Base-by-base conservation (phyloP, 495 filamentous ascomycete genomes). In the Evernia prunastri region DNA sequence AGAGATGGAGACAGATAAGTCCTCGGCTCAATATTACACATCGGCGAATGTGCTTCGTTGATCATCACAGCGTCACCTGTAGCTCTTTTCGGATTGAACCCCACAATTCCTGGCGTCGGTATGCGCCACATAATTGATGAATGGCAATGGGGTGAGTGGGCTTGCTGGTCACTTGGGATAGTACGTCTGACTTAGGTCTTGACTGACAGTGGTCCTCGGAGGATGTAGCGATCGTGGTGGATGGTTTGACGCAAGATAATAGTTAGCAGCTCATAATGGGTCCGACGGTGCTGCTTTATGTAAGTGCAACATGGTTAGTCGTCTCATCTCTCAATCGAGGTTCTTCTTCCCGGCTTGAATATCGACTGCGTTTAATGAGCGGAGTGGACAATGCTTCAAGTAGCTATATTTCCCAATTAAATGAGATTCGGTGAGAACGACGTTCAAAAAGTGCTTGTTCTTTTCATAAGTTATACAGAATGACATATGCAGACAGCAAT, bases 231-330 rank as follows among this genome's bases (percentile, higher is more conserved):
- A 60, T 45, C 40, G 29, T 58, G 31, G 43, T 39, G 66, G 58
- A 54, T 51, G 36, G 43, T 57, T 49, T 54, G 35, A 6, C 39
- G 42, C 42, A 49, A 11, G 49, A 15, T 33, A 35, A 42, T 67
- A 60, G 61, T 56, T 63, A 64, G 61, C 65, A 62, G 54, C 62
- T 51, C 57, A 57, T 58, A 29, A 40, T 45, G 53, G 42, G 23
- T 31, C 45, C 18, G 36, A 23, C 20, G 33, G 56, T 61, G 68
- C 68, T 64, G 68, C 65, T 65, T 59, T 59, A 70, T 70, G 68
- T 70, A 70, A 70, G 68, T 70, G 62, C 60, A 65, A 54, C 42
- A 70, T 68, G 68, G 66, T 70, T 64, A 68, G 68, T 70, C 27
- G 53, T 68, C 47, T 67, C 68, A 61, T 47, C 58, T 58, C 35